Evolutionary conservation across 306 rosid genomes (phyloP), one percentile per base, ranked within the genome.

Genomic region (Astragalus membranaceus): DNA sequence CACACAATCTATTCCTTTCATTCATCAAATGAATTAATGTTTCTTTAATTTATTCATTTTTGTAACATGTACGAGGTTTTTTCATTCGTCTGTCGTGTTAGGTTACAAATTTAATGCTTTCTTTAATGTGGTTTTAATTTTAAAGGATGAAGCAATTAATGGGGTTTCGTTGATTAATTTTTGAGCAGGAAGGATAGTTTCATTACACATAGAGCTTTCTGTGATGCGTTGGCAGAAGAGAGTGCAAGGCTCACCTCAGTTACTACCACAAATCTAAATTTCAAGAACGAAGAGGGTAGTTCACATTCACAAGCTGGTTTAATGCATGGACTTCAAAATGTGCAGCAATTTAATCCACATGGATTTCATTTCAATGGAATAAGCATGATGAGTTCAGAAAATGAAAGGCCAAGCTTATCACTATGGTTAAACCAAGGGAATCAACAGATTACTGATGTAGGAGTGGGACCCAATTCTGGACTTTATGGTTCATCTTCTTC

Each of bases 151-250:
- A 53, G 41, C 29, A 70, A 74, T 82, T 69, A 74, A 81, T 81
- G 72, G 15, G 10, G 37, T 15, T 26, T 26, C 30, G 5, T 47
- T 47, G 49, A 33, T 43, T 58, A 39, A 20, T 8, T 2, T 43
- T 14, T 50, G 77, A 79, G 54, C 85, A 93, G 98, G 87, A 93
- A 93, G 73, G 98, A 93, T 67, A 93, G 98, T 75, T 93, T 93
- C 87, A 93, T 93, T 20, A 93, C 98, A 2, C 98, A 93, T 44
- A 85, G 98, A 75, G 98, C 98, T 5, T 93, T 93, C 80, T 93
- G 98, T 14, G 98, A 93, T 80, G 98, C 98, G 10, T 87, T 93
- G 70, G 96, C 96, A 4, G 96, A 89, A 77, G 98, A 92, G 77
- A 92, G 98, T 71, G 95, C 92, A 0, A 86, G 98, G 32, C 65